Percentiles rank a stretch among this genome's conserved stretches.
phyloP scores from a whole-genome alignment of 352 stramenopile genomes.

The Phytophthora syringae region DNA sequence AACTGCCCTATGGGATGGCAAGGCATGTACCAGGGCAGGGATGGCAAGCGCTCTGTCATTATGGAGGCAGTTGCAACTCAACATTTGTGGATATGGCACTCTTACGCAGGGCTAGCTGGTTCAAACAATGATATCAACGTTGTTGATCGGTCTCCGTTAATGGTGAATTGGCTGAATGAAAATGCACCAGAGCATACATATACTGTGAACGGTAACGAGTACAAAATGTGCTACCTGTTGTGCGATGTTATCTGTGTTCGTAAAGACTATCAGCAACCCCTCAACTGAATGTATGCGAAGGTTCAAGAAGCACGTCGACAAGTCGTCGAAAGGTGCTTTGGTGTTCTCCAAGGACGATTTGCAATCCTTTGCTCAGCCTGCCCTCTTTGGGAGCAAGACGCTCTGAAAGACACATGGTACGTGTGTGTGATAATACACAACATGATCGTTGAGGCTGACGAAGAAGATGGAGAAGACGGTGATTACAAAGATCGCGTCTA shows the following conservation, averaged over 20 bases:
- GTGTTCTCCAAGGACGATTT: not conserved
- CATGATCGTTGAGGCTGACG: not conserved
- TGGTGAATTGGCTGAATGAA: conserved; percentile 17
- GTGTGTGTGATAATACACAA: not conserved
- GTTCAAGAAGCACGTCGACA: conserved; percentile 30
- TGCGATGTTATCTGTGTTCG: conserved; percentile 26
- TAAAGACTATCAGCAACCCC: conserved; percentile 33
- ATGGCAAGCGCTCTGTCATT: conserved; percentile 3
- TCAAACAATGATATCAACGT: conserved; percentile 48
- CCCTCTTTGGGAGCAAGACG: not conserved
- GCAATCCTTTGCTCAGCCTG: not conserved
- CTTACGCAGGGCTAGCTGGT: conserved; percentile 19
- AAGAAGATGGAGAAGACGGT: not conserved
- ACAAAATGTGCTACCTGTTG: conserved; percentile 30
- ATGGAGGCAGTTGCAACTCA: conserved; percentile 31
- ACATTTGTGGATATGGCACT: conserved; percentile 38
- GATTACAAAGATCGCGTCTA: too few species aligned
- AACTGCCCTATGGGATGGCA: conserved; percentile 28
- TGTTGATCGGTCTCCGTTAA: conserved; percentile 31
- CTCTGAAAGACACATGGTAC: not conserved
- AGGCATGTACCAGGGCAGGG: conserved; percentile 9
- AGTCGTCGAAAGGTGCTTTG: conserved; percentile 30
- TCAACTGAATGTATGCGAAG: conserved; percentile 9
- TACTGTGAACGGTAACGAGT: conserved; percentile 18
- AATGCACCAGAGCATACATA: conserved; percentile 6